Percentiles rank a stretch among this genome's conserved stretches.
Evolutionary conservation across 1,139 yeast genomes (phyloP).

Genomic region (Zhuliangozyma parablackwelliae): DNA sequence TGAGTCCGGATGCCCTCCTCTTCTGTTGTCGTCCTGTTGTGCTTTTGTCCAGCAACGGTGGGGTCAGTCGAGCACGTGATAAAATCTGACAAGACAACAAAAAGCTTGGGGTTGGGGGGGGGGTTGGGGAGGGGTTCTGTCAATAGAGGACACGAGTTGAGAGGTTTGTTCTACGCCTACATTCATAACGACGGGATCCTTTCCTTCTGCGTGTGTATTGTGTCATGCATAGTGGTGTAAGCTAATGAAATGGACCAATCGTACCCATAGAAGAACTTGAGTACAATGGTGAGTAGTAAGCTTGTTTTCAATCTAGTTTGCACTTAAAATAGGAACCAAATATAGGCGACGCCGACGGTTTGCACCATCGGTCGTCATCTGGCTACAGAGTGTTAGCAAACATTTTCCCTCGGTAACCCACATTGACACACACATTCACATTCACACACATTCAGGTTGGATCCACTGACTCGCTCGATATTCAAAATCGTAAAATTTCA

Average conservation of each 20-base stretch:
- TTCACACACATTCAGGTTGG: not conserved
- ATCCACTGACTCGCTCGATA: not conserved
- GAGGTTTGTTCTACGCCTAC: no score
- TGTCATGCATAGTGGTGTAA: constrained; percentile 16
- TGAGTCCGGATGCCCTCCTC: no score
- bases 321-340: constrained; percentile 90
- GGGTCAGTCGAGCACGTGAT: no score
- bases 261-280: constrained; percentile 31
- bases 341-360: constrained; percentile 33
- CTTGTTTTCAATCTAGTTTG: constrained; percentile 76
- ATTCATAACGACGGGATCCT: no score
- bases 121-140: no score
- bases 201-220: no score
- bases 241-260: constrained; percentile 67
- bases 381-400: constrained; percentile 98
- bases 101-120: no score
- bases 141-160: no score
- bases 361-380: constrained; percentile 27
- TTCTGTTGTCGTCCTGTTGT: no score
- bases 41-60: no score
- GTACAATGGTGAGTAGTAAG: constrained; percentile 71
- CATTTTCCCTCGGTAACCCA: constrained; percentile 20
- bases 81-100: no score
- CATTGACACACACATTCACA: not conserved
- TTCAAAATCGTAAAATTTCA: constrained; percentile 12